A percentile compares a stretch with the other conserved stretches of the same genome.
These are phyloP conservation scores for Colletotrichum cuscutae DNA, from an alignment of 2,329 filamentous ascomycete species.

Conservation along the genomic window DNA sequence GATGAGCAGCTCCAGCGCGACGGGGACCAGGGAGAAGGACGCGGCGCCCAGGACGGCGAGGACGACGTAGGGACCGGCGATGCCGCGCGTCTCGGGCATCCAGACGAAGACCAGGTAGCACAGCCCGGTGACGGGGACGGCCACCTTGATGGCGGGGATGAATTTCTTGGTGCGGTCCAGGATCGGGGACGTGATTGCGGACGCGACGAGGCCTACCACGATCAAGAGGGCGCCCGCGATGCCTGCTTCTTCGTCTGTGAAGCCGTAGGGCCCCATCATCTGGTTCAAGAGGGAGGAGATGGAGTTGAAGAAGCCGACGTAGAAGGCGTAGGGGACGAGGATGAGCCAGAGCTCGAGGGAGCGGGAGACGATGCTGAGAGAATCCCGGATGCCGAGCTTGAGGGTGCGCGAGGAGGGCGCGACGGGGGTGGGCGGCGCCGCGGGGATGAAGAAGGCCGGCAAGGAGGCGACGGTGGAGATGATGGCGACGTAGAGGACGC, in stretches of 20 bases:
- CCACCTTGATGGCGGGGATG: constrained; percentile 75
- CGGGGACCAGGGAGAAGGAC: constrained; percentile 82
- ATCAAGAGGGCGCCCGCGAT: constrained; percentile 92
- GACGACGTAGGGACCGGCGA: constrained; percentile 79
- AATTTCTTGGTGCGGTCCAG: constrained; percentile 88
- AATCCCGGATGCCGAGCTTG: constrained; percentile 64
- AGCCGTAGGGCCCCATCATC: constrained; percentile 87
- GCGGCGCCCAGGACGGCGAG: constrained; percentile 82
- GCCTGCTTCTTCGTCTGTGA: constrained; percentile 84
- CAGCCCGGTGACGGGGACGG: constrained; percentile 79
- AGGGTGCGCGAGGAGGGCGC: constrained; percentile 72
- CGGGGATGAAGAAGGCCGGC: constrained; percentile 85
- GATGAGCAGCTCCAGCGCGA: constrained; percentile 86
- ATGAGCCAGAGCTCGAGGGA: constrained; percentile 84
- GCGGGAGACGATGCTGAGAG: constrained; percentile 60
- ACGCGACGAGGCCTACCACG: constrained; percentile 81
- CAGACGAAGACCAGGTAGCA: constrained; percentile 83
- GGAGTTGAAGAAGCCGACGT: constrained; percentile 94
- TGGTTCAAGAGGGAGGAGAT: constrained; percentile 90
- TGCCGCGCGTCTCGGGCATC: constrained; percentile 65
- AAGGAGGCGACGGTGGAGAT: constrained; percentile 76
- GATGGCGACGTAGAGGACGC: constrained; percentile 87
- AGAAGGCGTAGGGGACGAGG: constrained; percentile 82
- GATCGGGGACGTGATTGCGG: constrained; percentile 82
- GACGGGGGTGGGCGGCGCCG: constrained; percentile 79